These are phyloP conservation scores for Gynochthodes officinalis DNA, from an alignment of 257 asterid species.

Conservation along the genomic window DNA sequence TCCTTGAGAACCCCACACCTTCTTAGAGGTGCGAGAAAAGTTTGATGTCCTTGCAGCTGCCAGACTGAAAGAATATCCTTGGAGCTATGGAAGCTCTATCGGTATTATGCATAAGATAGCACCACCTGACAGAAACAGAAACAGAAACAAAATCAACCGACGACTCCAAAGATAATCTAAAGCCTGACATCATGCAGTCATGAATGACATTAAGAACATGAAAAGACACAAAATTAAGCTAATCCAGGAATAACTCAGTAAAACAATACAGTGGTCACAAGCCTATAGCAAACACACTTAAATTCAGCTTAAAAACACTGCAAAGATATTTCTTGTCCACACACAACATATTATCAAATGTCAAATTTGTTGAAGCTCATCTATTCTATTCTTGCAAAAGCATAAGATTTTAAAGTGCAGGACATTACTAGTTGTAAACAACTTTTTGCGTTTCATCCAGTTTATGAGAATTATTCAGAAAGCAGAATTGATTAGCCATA, in stretches of 20 bases:
- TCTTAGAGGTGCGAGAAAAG: slow-evolving; percentile 83
- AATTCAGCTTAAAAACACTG: background rate
- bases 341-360: background rate
- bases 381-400: background rate
- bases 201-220: background rate
- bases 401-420: no score
- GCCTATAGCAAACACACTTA: background rate
- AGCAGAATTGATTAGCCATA: background rate
- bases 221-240: background rate
- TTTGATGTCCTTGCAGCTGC: slow-evolving; percentile 66
- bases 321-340: background rate
- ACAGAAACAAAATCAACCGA: slow-evolving; percentile 9
- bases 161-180: slow-evolving; percentile 16
- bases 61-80: slow-evolving; percentile 80
- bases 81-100: slow-evolving; percentile 38
- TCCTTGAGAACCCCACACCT: slow-evolving; percentile 88
- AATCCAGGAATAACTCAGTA: background rate
- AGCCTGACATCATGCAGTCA: background rate
- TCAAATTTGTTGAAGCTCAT: background rate
- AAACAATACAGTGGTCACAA: background rate
- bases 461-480: background rate
- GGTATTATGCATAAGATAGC: slow-evolving; percentile 47
- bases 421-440: background rate
- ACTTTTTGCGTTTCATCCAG: background rate
- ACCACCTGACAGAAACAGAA: slow-evolving; percentile 44